Evolutionary conservation across 2,329 filamentous ascomycete species (phyloP), one percentile per base, ranked within the genome.

Genomic region (Cryphonectria japonica): DNA sequence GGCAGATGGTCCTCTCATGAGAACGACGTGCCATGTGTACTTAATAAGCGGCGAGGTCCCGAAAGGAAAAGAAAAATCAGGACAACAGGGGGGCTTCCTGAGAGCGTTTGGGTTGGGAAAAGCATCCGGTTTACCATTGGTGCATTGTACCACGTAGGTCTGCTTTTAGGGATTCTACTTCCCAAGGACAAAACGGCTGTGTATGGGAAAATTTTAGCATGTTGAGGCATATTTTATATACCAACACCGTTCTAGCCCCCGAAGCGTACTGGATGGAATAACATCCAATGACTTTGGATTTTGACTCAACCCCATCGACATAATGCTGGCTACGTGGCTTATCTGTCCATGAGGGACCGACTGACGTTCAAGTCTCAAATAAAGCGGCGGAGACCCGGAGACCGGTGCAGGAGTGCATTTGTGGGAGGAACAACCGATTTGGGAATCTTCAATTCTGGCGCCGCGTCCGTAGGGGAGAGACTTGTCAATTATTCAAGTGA

Each of bases 111-210:
- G 66, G 61, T 46, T 52, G 71, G 71, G 57, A 68, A 71, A 73
- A 72, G 71, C 71, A 73, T 73, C 37, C 63, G 64, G 57, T 72
- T 52, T 62, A 69, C 37, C 62, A 67, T 39, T 60, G 46, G 63
- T 50, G 59, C 54, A 29, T 52, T 19, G 29, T 54, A 59, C 64
- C 39, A 19, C 43, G 22, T 39, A 37, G 29, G 60, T 66, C 66
- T 60, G 57, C 9, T 68, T 69, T 67, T 13, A 59, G 50, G 69
- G 57, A 41, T 14, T 46, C 37, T 11, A 26, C 26, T 14, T 52
- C 34, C 66, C 46, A 19, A 69, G 26, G 32, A 66, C 63, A 34
- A 46, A 65, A 37, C 34, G 69, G 69, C 62, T 71, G 61, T 73
- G 63, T 69, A 73, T 41, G 50, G 63, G 66, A 64, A 64, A 41